Evolutionary conservation across 495 filamentous ascomycete genomes (phyloP).

Genomic region (Halenospora varia): DNA sequence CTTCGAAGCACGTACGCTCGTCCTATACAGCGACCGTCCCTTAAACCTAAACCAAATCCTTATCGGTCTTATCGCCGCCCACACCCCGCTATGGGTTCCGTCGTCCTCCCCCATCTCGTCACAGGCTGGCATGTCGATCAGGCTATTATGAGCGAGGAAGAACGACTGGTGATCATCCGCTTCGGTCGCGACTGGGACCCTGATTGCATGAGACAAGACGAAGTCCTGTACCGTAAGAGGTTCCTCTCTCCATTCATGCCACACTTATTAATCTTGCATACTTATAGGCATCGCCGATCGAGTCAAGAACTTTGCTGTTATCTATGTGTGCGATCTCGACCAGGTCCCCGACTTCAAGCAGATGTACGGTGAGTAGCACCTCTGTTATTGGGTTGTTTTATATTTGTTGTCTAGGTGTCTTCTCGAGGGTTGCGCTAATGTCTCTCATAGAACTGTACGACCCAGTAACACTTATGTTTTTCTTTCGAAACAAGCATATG

Average conservation of each 20-base stretch:
- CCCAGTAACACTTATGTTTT: slow-evolving; percentile 68
- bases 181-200: slow-evolving; percentile 80
- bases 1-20: too few species aligned
- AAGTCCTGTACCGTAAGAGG: slow-evolving; percentile 79
- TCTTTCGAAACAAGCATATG: slow-evolving; percentile 99
- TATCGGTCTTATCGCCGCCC: too few species aligned
- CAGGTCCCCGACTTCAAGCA: slow-evolving; percentile 95
- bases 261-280: not conserved
- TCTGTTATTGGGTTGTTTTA: too few species aligned
- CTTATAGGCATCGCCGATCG: not conserved
- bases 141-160: slow-evolving; percentile 87
- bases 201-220: slow-evolving; percentile 87
- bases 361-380: too few species aligned
- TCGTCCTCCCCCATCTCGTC: slow-evolving; percentile 86
- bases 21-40: too few species aligned
- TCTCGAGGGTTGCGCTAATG: too few species aligned
- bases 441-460: too few species aligned
- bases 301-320: slow-evolving; percentile 88
- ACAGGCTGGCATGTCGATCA: slow-evolving; percentile 98
- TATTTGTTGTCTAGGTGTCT: too few species aligned
- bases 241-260: not conserved
- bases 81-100: slow-evolving; percentile 96
- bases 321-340: slow-evolving; percentile 96
- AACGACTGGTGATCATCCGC: slow-evolving; percentile 91
- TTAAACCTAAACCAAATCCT: too few species aligned